phyloP scores from a whole-genome alignment of 805 yeast species.

The Debaryomyces castellii region DNA sequence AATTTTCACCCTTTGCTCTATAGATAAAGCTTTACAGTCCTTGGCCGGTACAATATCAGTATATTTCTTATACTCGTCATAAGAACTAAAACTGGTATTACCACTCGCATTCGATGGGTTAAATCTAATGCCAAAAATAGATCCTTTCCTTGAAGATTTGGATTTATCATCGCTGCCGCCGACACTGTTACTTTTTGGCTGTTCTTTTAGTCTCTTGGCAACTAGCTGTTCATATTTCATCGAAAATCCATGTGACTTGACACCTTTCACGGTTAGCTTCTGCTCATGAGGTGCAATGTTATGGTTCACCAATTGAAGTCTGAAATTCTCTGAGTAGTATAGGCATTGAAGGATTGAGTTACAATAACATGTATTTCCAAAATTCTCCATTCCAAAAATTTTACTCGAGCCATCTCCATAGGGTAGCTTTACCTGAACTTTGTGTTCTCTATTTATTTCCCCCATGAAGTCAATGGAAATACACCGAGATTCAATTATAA shows the following conservation, averaged over 20 bases:
- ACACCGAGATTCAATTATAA: neutral
- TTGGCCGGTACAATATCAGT: slow-evolving; percentile 25
- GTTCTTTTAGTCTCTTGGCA: slow-evolving; percentile 33
- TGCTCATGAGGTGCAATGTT: slow-evolving; percentile 31
- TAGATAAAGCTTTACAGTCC: slow-evolving; percentile 31
- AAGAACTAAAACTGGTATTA: neutral
- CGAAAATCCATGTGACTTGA: slow-evolving; percentile 34
- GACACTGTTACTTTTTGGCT: slow-evolving; percentile 11
- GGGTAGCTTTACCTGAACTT: slow-evolving; percentile 27
- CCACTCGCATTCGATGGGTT: slow-evolving; percentile 15
- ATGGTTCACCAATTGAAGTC: slow-evolving; percentile 39
- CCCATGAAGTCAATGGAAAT: neutral
- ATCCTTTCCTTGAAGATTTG: slow-evolving; percentile 29
- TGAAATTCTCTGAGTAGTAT: slow-evolving; percentile 69
- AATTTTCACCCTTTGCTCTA: slow-evolving; percentile 33
- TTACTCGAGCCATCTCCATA: slow-evolving; percentile 70
- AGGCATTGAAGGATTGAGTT: slow-evolving; percentile 90
- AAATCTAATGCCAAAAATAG: slow-evolving; percentile 42
- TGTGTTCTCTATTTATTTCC: neutral
- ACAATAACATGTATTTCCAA: slow-evolving; percentile 92
- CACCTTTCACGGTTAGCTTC: slow-evolving; percentile 27
- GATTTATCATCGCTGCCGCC: slow-evolving; percentile 17
- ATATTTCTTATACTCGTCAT: slow-evolving; percentile 7
- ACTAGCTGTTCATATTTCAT: slow-evolving; percentile 40
- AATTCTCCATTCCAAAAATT: slow-evolving; percentile 79